These are phyloP conservation scores for Starmera caribaea DNA, from an alignment of 805 yeast species.

Conservation along the genomic window DNA sequence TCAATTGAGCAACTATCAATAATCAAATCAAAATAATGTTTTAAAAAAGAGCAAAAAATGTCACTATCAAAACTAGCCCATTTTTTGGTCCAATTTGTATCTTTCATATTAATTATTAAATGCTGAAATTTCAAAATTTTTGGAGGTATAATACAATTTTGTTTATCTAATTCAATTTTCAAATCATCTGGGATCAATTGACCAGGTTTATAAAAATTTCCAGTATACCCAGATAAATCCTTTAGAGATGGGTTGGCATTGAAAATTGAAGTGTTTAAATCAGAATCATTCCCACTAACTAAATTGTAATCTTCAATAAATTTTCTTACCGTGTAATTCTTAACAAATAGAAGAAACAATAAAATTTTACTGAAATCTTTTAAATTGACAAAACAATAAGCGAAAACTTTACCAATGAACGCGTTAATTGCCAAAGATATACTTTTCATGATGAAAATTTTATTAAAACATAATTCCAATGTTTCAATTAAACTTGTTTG, in stretches of 20 bases:
- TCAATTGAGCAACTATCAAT: background rate
- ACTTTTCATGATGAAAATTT: background rate
- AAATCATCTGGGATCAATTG: background rate
- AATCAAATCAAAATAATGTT: slow-evolving; percentile 36
- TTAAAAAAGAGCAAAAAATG: slow-evolving; percentile 49
- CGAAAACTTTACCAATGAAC: slow-evolving; percentile 55
- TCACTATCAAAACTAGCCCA: slow-evolving; percentile 52
- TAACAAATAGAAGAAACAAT: slow-evolving; percentile 46
- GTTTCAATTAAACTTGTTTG: background rate
- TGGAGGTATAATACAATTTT: slow-evolving; percentile 31
- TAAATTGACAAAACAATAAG: slow-evolving; percentile 39
- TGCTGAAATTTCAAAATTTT: slow-evolving; percentile 31
- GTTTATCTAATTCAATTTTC: background rate
- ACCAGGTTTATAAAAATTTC: slow-evolving; percentile 7
- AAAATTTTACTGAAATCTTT: slow-evolving; percentile 42
- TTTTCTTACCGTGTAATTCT: slow-evolving; percentile 32
- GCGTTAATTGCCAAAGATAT: slow-evolving; percentile 3
- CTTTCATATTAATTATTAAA: slow-evolving; percentile 36
- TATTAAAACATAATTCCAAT: background rate
- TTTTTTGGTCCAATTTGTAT: slow-evolving; percentile 46
- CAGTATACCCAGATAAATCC: slow-evolving; percentile 7
- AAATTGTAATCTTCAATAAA: slow-evolving; percentile 2
- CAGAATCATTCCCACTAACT: background rate
- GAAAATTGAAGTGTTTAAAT: background rate
- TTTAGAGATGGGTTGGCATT: slow-evolving; percentile 4